Evolutionary conservation across 192 early-diverging fungal genomes (phyloP).

Genomic region (Coemansia sp.): DNA sequence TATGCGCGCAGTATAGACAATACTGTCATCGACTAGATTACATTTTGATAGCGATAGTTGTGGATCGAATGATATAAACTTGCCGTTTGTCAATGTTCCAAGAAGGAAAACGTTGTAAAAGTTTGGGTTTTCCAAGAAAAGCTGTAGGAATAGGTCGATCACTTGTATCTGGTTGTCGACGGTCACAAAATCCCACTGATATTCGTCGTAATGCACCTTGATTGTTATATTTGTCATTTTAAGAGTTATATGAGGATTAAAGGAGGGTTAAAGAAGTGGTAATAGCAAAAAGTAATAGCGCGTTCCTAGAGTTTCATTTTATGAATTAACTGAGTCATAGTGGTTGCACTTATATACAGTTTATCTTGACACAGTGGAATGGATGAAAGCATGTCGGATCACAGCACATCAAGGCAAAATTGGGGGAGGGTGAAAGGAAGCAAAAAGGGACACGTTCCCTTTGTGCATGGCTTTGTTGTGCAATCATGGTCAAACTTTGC

Average conservation of each 20-base stretch:
- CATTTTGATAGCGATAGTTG: background rate
- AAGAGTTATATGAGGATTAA: background rate
- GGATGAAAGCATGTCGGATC: too few species aligned
- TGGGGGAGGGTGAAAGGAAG: too few species aligned
- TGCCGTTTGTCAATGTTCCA: background rate
- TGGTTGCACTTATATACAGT: too few species aligned
- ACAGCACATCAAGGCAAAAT: too few species aligned
- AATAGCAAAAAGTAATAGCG: background rate
- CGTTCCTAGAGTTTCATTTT: background rate
- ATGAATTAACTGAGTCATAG: background rate
- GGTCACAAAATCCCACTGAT: conserved; percentile 10
- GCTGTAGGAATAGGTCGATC: conserved; percentile 1
- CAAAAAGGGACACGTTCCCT: too few species aligned
- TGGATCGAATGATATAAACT: conserved; percentile 4
- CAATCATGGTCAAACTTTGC: too few species aligned
- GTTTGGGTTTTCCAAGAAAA: conserved; percentile 9
- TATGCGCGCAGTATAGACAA: conserved; percentile 2
- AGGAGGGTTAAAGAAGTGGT: background rate
- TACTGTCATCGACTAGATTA: background rate
- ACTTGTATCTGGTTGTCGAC: conserved; percentile 1
- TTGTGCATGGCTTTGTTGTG: too few species aligned
- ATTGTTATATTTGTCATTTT: conserved; percentile 10
- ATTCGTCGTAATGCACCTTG: conserved; percentile 11
- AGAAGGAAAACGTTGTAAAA: conserved; percentile 10
- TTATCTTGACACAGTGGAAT: too few species aligned